These are phyloP conservation scores for Leptodontidium sp. DNA, from an alignment of 2,329 filamentous ascomycete species.

Conservation along the genomic window DNA sequence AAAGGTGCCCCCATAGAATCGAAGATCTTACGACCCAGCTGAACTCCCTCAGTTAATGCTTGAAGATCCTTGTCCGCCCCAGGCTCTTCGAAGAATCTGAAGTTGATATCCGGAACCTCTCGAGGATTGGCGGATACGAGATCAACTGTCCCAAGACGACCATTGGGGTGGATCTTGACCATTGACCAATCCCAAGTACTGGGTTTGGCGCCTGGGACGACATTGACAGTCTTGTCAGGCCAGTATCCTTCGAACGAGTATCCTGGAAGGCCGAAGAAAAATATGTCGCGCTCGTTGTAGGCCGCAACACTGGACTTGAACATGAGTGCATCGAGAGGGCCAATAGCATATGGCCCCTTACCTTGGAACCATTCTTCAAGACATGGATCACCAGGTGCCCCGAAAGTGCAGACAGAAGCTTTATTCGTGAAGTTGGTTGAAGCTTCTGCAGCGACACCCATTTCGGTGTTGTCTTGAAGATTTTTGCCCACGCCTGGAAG, in stretches of 20 bases:
- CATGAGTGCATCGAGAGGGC: constrained; percentile 57
- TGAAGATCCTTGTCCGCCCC: constrained; percentile 51
- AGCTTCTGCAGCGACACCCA: constrained; percentile 54
- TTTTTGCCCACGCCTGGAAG: constrained; percentile 71
- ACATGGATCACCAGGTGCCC: constrained; percentile 49
- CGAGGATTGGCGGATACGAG: constrained; percentile 68
- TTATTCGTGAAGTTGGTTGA: constrained; percentile 49
- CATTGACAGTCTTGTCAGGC: constrained; percentile 42
- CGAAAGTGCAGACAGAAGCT: constrained; percentile 47
- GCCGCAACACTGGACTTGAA: constrained; percentile 46
- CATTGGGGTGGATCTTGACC: constrained; percentile 39
- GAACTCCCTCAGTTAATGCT: constrained; percentile 50
- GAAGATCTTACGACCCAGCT: constrained; percentile 47
- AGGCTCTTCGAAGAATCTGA: constrained; percentile 62
- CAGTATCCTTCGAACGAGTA: constrained; percentile 48
- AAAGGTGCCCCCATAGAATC: constrained; percentile 54
- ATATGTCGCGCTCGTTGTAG: constrained; percentile 50
- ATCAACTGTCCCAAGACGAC: constrained; percentile 63
- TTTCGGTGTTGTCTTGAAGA: constrained; percentile 62
- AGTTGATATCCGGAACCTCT: constrained; percentile 68
- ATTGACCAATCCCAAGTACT: constrained; percentile 12
- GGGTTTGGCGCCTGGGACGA: constrained; percentile 1
- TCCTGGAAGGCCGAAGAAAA: constrained; percentile 41
- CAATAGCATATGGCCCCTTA: constrained; percentile 50
- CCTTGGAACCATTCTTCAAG: constrained; percentile 43